These are phyloP conservation scores for Suillus decipiens DNA, from an alignment of 768 basidiomycete genomes.

Conservation along the genomic window DNA sequence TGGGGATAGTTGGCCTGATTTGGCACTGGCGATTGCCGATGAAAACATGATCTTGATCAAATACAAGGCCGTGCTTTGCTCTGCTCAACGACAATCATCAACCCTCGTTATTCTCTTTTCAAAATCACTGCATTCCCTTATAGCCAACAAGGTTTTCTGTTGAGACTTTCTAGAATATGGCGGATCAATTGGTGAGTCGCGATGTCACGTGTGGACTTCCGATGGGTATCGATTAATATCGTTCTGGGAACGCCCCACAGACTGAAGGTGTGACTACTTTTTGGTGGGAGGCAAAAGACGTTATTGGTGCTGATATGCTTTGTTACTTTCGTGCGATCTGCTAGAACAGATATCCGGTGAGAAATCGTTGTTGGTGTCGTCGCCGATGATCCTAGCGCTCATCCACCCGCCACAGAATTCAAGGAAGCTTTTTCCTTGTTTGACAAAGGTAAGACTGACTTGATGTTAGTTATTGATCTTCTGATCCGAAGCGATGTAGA, in stretches of 20 bases:
- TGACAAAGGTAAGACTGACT: constrained; percentile 73
- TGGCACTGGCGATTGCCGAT: constrained; percentile 37
- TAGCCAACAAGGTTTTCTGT: neutral
- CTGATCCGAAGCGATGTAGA: constrained; percentile 45
- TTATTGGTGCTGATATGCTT: neutral
- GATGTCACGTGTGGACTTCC: constrained; percentile 12
- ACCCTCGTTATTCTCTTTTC: constrained; percentile 10
- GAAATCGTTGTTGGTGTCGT: constrained; percentile 24
- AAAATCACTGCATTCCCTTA: neutral
- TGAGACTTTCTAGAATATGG: constrained; percentile 41
- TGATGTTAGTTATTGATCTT: neutral
- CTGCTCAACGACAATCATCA: constrained; percentile 16
- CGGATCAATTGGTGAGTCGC: constrained; percentile 56
- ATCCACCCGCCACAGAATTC: constrained; percentile 66
- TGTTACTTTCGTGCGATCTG: constrained; percentile 16
- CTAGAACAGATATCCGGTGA: constrained; percentile 90
- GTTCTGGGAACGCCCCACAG: constrained; percentile 33
- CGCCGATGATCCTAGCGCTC: constrained; percentile 10
- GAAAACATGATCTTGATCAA: constrained; percentile 14
- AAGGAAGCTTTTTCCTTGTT: constrained; percentile 99
- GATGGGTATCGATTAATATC: constrained; percentile 21
- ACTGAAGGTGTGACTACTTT: constrained; percentile 52
- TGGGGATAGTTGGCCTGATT: constrained; percentile 22
- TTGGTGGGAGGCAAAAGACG: constrained; percentile 7
- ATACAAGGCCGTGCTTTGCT: constrained; percentile 9